phyloP scores from a whole-genome alignment of 2,329 filamentous ascomycete species.

The Furcasterigmium furcatum region DNA sequence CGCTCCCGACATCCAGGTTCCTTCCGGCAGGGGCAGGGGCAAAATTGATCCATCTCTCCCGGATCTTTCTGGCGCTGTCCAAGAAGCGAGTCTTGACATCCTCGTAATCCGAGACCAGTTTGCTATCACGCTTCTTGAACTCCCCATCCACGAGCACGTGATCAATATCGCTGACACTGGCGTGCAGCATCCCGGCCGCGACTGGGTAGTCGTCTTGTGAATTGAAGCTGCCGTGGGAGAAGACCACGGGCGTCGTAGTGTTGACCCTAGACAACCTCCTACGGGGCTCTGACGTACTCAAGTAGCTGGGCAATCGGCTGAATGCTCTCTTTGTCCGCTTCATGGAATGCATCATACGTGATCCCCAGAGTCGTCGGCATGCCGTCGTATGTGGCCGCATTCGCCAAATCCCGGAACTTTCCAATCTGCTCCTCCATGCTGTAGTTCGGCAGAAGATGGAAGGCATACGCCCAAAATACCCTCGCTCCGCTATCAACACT shows the following conservation, averaged over 20 bases:
- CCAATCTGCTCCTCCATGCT: slow-evolving; percentile 28
- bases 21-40: slow-evolving; percentile 20
- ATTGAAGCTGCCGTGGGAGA: slow-evolving; percentile 47
- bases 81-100: slow-evolving; percentile 26
- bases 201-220: slow-evolving; percentile 40
- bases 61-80: slow-evolving; percentile 26
- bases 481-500: slow-evolving; percentile 44
- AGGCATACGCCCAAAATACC: slow-evolving; percentile 42
- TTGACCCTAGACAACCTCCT: too few relatives aligned
- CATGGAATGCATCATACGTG: slow-evolving; percentile 33
- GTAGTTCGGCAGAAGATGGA: slow-evolving; percentile 31
- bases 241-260: slow-evolving; percentile 42
- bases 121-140: slow-evolving; percentile 42
- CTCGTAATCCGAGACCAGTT: slow-evolving; percentile 23
- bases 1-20: slow-evolving; percentile 13
- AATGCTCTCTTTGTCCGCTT: neutral
- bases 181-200: slow-evolving; percentile 53
- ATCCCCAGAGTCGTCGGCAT: slow-evolving; percentile 33
- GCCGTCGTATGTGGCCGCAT: slow-evolving; percentile 16
- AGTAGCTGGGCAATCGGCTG: neutral
- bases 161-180: slow-evolving; percentile 47
- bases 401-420: slow-evolving; percentile 32
- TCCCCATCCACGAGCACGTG: slow-evolving; percentile 47
- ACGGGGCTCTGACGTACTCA: slow-evolving; percentile 9
- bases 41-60: slow-evolving; percentile 17